A percentile compares a stretch with the other conserved stretches of the same genome.
phyloP scores from a whole-genome alignment of 257 asterid genomes.

The Jasminum sambac region DNA sequence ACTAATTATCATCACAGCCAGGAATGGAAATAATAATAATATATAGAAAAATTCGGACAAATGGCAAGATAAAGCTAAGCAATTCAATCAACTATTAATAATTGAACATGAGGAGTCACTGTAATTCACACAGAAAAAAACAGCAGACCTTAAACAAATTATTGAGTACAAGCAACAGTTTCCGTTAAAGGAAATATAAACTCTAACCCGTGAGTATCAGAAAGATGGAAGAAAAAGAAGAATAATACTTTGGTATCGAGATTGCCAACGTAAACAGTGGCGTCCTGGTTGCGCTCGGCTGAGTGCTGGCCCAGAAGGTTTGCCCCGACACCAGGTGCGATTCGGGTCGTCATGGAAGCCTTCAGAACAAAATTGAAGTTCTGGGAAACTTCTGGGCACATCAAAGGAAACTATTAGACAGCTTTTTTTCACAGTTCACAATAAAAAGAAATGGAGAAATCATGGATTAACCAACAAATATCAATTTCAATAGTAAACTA shows the following conservation, averaged over 20 bases:
- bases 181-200: constrained; percentile 7
- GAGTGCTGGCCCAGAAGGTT: constrained; percentile 95
- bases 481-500: no score
- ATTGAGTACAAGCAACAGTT: constrained; percentile 17
- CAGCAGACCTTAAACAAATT: background rate
- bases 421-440: no score
- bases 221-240: background rate
- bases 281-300: constrained; percentile 96
- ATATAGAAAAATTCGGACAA: background rate
- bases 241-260: constrained; percentile 67
- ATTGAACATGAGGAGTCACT: background rate
- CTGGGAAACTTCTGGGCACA: background rate
- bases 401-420: background rate
- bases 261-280: constrained; percentile 94
- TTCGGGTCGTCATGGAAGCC: constrained; percentile 70
- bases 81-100: background rate
- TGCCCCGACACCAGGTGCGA: constrained; percentile 95
- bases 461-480: no score
- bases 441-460: no score
- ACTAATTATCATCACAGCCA: background rate
- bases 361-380: background rate
- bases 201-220: constrained; percentile 2
- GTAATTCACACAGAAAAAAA: background rate
- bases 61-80: background rate
- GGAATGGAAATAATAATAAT: background rate